Conservation (phyloP, 2,329 filamentous ascomycete genomes). For the Hypoxylon sp. region DNA sequence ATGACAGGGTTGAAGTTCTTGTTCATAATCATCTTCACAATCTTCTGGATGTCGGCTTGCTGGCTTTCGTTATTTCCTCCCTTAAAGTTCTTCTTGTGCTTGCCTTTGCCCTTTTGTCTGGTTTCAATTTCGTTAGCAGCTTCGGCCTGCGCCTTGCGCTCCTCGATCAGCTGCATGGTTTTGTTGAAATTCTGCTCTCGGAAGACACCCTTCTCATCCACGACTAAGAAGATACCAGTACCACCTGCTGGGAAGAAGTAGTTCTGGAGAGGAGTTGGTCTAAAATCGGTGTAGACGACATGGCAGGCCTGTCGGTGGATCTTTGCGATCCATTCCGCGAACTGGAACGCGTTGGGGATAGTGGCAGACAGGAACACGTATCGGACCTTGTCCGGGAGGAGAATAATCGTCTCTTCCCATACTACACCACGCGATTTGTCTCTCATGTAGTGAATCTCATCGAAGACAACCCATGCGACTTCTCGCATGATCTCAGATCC, state of each 20-base stretch:
- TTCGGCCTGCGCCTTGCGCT: slow-evolving; percentile 87
- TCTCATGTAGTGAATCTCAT: slow-evolving; percentile 98
- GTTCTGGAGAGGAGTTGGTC: slow-evolving; percentile 94
- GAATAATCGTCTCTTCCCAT: slow-evolving; percentile 99
- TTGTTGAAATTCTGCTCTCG: slow-evolving; percentile 97
- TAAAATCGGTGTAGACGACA: slow-evolving; percentile 98
- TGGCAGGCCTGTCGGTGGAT: slow-evolving; percentile 98
- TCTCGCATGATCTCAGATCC: slow-evolving; percentile 99
- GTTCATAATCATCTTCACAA: slow-evolving; percentile 98
- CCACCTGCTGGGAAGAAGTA: slow-evolving; percentile 97
- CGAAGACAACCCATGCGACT: slow-evolving; percentile 97
- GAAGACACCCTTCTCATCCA: slow-evolving; percentile 97
- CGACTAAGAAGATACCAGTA: slow-evolving; percentile 92
- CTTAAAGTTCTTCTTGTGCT: slow-evolving; percentile 92
- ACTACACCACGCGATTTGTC: slow-evolving; percentile 96
- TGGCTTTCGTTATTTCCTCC: slow-evolving; percentile 77
- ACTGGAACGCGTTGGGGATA: slow-evolving; percentile 98
- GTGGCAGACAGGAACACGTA: slow-evolving; percentile 99
- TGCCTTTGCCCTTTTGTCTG: slow-evolving; percentile 87
- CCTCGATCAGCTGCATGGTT: slow-evolving; percentile 90
- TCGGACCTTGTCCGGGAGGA: slow-evolving; percentile 97
- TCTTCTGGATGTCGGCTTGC: slow-evolving; percentile 91
- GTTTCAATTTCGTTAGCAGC: slow-evolving; percentile 82
- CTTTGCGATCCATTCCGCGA: slow-evolving; percentile 99
- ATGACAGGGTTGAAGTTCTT: slow-evolving; percentile 98